Base-by-base conservation (phyloP, 331 rosid species). In the Cydonia oblonga region DNA sequence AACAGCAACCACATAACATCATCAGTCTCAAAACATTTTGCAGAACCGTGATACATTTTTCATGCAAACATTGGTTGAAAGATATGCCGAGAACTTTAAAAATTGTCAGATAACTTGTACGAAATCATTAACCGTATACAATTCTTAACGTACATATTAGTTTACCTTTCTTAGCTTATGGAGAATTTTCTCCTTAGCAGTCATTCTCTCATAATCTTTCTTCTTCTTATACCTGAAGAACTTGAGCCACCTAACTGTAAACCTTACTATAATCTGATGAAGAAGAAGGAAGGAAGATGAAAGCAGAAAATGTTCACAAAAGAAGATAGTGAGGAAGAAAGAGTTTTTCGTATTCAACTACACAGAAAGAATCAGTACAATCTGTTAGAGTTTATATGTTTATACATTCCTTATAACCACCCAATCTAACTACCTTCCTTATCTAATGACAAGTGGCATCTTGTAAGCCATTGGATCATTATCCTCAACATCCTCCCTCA, bases 121-220 rank as follows among this genome's bases (percentile, higher is more conserved):
- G 4, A 49, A 16, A 44, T 10, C 23, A 66, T 35, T 19, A 9
- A 69, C 40, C 51, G 53, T 53, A 38, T 6, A 19, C 51, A 64
- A 64, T 1, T 64, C 28, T 64, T 64, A 64, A 12, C 9, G 20
- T n/a, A 33, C 7, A 64, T 51, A 33, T 51, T 56, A 16, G 19
- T 38, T 78, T 78, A 90, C 98, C 88, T 84, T 87, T 18, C 79
- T 76, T 75, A 93, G 72, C 72, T 93, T 88, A 88, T 66, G 81
- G 60, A 91, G 77, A 73, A 88, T 29, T 67, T 80, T 93, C 24
- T 93, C 98, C 72, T 89, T 97, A 0, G 85, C 57, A 8, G 97
- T 91, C 98, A 93, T 87, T 86, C 97, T 88, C 80, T 81, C 78
- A 72, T 60, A 83, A 13, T 88, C 91, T 84, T 88, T 93, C 87